Percentiles rank a stretch among this genome's conserved stretches.
These are phyloP conservation scores for Otatea glauca DNA, from an alignment of 176 grass and related monocot genomes.

Conservation along the genomic window DNA sequence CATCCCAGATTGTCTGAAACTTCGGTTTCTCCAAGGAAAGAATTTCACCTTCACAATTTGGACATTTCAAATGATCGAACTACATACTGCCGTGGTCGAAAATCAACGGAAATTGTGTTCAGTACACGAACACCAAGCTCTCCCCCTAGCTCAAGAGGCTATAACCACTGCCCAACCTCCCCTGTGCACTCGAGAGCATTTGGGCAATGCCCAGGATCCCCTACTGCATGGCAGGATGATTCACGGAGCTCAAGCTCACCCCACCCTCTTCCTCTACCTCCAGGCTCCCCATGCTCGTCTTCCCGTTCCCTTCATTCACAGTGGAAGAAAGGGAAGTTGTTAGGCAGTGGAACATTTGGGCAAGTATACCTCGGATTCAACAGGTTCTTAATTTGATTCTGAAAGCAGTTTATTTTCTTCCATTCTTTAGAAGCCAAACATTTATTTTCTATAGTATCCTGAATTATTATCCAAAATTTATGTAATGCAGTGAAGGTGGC, in stretches of 20 bases:
- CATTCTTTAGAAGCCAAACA: background rate
- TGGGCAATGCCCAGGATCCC: constrained; percentile 60
- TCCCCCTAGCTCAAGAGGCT: constrained; percentile 50
- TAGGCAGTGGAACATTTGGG: constrained; percentile 87
- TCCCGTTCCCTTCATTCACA: constrained; percentile 51
- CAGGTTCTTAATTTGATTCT: constrained; percentile 53
- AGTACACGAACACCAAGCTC: constrained; percentile 42
- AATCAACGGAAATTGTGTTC: constrained; percentile 60
- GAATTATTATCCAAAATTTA: constrained; percentile 28
- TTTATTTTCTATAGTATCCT: background rate
- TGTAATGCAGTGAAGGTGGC: constrained; percentile 69
- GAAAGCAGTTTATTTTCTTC: background rate
- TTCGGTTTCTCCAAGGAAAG: constrained; percentile 53
- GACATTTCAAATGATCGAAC: constrained; percentile 47
- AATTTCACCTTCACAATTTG: constrained; percentile 42
- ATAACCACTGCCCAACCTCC: constrained; percentile 42
- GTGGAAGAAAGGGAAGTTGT: constrained; percentile 85
- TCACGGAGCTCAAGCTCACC: constrained; percentile 53
- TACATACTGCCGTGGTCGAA: constrained; percentile 44
- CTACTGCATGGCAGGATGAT: constrained; percentile 62
- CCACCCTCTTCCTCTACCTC: constrained; percentile 77
- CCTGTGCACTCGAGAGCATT: constrained; percentile 52
- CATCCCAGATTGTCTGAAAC: constrained; percentile 47
- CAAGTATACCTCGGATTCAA: constrained; percentile 87
- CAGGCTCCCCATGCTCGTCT: constrained; percentile 58